These are phyloP conservation scores for Helotiales sp. DNA, from an alignment of 2,329 filamentous ascomycete species.

Conservation along the genomic window DNA sequence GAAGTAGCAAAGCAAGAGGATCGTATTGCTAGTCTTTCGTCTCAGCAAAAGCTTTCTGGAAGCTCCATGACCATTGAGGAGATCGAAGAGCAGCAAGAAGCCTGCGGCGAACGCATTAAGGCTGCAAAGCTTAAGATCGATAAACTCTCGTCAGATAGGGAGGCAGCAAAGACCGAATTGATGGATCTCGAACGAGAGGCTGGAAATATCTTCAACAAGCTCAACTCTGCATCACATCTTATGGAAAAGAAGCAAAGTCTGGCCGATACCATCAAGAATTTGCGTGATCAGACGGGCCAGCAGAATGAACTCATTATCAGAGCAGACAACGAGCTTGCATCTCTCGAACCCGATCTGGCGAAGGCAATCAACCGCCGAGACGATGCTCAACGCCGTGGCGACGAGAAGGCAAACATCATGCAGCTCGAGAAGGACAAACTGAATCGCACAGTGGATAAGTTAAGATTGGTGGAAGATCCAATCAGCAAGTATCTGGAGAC, in stretches of 20 bases:
- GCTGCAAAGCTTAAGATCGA: slow-evolving; percentile 61
- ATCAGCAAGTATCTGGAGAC: slow-evolving; percentile 78
- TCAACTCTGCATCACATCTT: slow-evolving; percentile 69
- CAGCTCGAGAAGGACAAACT: slow-evolving; percentile 71
- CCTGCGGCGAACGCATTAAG: slow-evolving; percentile 66
- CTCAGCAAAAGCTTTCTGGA: slow-evolving; percentile 70
- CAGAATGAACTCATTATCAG: slow-evolving; percentile 69
- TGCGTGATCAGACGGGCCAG: slow-evolving; percentile 65
- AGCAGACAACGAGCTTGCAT: slow-evolving; percentile 71
- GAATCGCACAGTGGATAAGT: slow-evolving; percentile 72
- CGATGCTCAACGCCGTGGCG: slow-evolving; percentile 71
- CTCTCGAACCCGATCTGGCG: slow-evolving; percentile 72
- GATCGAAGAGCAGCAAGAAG: slow-evolving; percentile 74
- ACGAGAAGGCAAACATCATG: slow-evolving; percentile 70
- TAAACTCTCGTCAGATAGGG: slow-evolving; percentile 68
- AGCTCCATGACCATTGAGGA: slow-evolving; percentile 73
- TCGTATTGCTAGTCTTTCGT: slow-evolving; percentile 73
- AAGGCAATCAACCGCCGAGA: slow-evolving; percentile 76
- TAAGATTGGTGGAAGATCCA: slow-evolving; percentile 72
- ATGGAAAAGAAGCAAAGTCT: slow-evolving; percentile 80
- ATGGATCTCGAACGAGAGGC: slow-evolving; percentile 74
- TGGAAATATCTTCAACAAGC: slow-evolving; percentile 71
- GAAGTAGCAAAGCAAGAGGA: slow-evolving; percentile 71
- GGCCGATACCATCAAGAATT: slow-evolving; percentile 68
- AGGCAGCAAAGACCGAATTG: slow-evolving; percentile 68